Base-by-base conservation (phyloP, 2,329 filamentous ascomycete species). In the Claviceps pazoutovae region DNA sequence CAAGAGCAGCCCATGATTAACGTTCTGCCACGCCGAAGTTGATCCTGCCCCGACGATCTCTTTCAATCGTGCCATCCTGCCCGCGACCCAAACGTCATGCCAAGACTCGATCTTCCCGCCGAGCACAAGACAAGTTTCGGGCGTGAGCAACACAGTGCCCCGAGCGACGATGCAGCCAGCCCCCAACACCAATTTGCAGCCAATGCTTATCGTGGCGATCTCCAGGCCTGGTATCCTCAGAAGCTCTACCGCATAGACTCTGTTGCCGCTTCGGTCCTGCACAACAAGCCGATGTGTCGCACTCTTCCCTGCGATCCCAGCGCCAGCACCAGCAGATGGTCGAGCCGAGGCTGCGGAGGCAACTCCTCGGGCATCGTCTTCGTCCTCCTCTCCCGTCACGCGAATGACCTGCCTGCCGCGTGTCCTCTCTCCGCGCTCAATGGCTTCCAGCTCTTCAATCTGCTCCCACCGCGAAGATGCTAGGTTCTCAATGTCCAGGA, bases 401-500 rank as follows among this genome's bases (percentile, higher is more conserved):
- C 91, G 78, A 17, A 97, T 80, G 34, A 98, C 80, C 64, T 96
- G 86, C 9, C 89, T 71, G 0, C 93, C 93, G 42, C 80, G 78
- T 0, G 77, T 87, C 56, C 73, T 78, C 68, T 91, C 86, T 1
- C 87, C 87, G 13, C 85, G 75, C 60, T 84, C 81, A 45, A 82
- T 72, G 44, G 82, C 78, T 65, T 91, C 86, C 6, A 93, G 79
- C 37, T 83, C 81, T 65, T 96, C 88, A 36, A 95, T 78, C 66
- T 96, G 88, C 56, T 88, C 84, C 88, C 90, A 95, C 49, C 85
- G 78, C 59, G 84, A 88, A 50, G 78, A 75, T 2, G 83, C 78
- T 19, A 97, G 76, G 62, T 97, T 90, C 62, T 95, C 84, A 7
- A 97, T 74, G 59, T 94, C 89, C 1, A 95, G 70, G 1, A 97